Evolutionary conservation across 192 early-diverging fungal genomes (phyloP).

Genomic region (Coemansia asiatica): DNA sequence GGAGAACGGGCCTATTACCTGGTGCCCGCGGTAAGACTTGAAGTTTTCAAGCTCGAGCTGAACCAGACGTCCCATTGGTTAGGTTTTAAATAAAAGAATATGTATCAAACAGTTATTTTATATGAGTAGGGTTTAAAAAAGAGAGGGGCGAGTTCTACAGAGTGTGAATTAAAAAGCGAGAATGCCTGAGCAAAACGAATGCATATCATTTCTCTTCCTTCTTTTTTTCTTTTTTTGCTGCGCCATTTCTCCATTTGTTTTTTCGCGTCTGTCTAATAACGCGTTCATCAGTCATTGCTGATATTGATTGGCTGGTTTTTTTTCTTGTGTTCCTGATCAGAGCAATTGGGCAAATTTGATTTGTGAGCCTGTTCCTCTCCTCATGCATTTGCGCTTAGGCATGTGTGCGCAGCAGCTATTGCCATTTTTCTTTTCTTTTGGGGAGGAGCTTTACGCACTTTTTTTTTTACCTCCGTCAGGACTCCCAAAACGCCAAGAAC

Average conservation of each 20-base stretch:
- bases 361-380: background rate
- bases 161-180: background rate
- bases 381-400: background rate
- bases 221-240: background rate
- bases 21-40: conserved; percentile 97
- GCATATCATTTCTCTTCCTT: background rate
- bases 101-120: too few relatives aligned
- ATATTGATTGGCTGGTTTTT: background rate
- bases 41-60: conserved; percentile 96
- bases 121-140: too few relatives aligned
- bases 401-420: background rate
- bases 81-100: background rate
- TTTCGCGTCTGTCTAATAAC: background rate
- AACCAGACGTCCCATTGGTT: conserved; percentile 73
- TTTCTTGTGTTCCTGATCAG: background rate
- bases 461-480: too few relatives aligned
- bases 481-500: background rate
- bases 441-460: background rate
- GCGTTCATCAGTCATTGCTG: background rate
- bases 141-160: background rate
- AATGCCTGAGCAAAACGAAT: background rate
- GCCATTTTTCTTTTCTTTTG: background rate
- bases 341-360: background rate
- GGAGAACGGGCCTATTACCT: conserved; percentile 91
- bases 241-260: background rate